phyloP scores from a whole-genome alignment of 1,284 basidiomycete genomes.

The Fistulinella staudtii region DNA sequence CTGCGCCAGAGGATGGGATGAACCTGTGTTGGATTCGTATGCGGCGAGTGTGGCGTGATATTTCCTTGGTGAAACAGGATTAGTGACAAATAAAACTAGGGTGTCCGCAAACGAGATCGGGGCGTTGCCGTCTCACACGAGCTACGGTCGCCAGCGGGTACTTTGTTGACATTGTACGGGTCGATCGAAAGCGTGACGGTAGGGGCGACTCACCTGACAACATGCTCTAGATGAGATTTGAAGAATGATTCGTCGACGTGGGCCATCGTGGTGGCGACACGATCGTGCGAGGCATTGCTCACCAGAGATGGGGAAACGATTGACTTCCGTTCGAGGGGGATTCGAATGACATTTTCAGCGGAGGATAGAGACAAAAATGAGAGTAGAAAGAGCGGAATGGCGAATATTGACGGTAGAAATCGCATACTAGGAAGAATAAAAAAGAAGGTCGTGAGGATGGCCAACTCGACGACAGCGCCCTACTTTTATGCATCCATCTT shows the following conservation, averaged over 20 bases:
- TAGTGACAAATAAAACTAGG: neutral
- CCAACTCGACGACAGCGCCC: neutral
- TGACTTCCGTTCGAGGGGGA: constrained; percentile 23
- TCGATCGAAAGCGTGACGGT: neutral
- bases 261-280: neutral
- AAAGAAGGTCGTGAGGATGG: no score
- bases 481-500: neutral
- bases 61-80: constrained; percentile 31
- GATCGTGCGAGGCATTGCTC: neutral
- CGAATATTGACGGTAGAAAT: neutral
- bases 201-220: constrained; percentile 18
- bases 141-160: neutral
- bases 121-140: neutral
- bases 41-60: constrained; percentile 34
- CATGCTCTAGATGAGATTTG: constrained; percentile 10
- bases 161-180: neutral
- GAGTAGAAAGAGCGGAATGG: neutral
- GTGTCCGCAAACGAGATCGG: neutral
- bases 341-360: constrained; percentile 13
- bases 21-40: constrained; percentile 39
- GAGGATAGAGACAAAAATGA: constrained; percentile 9
- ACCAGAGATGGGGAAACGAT: constrained; percentile 1
- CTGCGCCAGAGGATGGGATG: constrained; percentile 31
- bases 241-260: constrained; percentile 11
- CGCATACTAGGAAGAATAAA: no score